A percentile compares a stretch with the other conserved stretches of the same genome.
phyloP scores from a whole-genome alignment of 192 early-diverging fungal species.

The Linnemannia elongata region DNA sequence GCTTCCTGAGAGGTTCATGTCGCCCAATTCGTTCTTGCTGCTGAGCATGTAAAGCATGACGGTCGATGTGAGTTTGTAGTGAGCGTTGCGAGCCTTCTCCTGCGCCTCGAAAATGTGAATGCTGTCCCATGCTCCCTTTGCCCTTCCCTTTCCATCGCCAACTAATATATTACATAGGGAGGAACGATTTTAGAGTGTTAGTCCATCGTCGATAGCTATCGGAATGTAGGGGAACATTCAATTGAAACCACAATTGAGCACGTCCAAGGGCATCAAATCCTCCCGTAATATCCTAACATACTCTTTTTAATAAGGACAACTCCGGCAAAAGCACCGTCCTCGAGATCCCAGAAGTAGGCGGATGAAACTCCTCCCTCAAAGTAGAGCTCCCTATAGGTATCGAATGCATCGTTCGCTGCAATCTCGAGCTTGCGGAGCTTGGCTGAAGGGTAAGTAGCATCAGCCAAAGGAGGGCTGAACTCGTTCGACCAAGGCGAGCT shows the following conservation, averaged over 20 bases:
- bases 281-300: constrained; percentile 35
- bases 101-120: constrained; percentile 96
- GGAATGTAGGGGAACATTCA: background rate
- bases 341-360: constrained; percentile 94
- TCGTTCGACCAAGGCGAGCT: constrained; percentile 98
- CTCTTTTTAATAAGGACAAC: constrained; percentile 98
- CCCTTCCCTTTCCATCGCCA: constrained; percentile 73
- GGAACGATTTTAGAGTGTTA: background rate
- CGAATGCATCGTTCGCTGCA: constrained; percentile 95
- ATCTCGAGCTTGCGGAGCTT: constrained; percentile 91
- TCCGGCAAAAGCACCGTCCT: constrained; percentile 88
- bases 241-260: background rate
- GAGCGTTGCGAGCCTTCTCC: constrained; percentile 87
- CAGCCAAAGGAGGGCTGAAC: constrained; percentile 88
- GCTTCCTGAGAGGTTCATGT: constrained; percentile 90
- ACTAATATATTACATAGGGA: constrained; percentile 45
- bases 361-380: constrained; percentile 97
- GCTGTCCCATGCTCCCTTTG: constrained; percentile 97
- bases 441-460: constrained; percentile 83
- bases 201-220: background rate
- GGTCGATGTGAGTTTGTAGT: constrained; percentile 97
- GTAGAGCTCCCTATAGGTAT: constrained; percentile 96
- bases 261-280: background rate
- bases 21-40: constrained; percentile 72
- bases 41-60: constrained; percentile 94